Conservation (phyloP, 1,139 yeast species). For the Blastobotrys malaysiensis region DNA sequence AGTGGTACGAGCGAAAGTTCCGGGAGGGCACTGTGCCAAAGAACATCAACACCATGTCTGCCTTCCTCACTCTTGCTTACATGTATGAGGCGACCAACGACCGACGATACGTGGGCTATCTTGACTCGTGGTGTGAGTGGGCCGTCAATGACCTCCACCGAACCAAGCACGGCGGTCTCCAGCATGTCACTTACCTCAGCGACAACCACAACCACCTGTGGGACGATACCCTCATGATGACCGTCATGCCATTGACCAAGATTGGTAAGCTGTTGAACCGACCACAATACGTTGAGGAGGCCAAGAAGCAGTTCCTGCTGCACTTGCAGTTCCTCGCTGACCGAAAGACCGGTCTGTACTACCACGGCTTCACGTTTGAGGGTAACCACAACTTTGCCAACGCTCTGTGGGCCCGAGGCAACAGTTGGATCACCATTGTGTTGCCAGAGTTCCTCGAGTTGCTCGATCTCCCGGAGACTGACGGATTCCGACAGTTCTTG, state of each 20-base stretch:
- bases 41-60: conserved; percentile 37
- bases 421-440: conserved; percentile 38
- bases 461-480: conserved; percentile 29
- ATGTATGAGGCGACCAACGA: conserved; percentile 30
- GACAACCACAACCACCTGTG: conserved; percentile 35
- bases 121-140: conserved; percentile 38
- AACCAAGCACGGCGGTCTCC: conserved; percentile 36
- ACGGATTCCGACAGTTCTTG: conserved; percentile 28
- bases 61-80: conserved; percentile 32
- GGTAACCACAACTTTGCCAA: conserved; percentile 34
- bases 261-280: conserved; percentile 32
- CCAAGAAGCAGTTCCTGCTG: conserved; percentile 34
- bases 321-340: conserved; percentile 35
- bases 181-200: conserved; percentile 35
- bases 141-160: conserved; percentile 32
- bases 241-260: conserved; percentile 36
- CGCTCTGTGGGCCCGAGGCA: conserved; percentile 39
- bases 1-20: conserved; percentile 32
- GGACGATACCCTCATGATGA: conserved; percentile 39
- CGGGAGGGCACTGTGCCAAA: conserved; percentile 34
- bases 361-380: conserved; percentile 35
- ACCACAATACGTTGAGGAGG: conserved; percentile 34
- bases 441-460: conserved; percentile 36
- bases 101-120: conserved; percentile 29
- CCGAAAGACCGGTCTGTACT: conserved; percentile 33